Evolutionary conservation across 2,329 filamentous ascomycete species (phyloP), one percentile per base, ranked within the genome.

Genomic region (Xylariales sp.): DNA sequence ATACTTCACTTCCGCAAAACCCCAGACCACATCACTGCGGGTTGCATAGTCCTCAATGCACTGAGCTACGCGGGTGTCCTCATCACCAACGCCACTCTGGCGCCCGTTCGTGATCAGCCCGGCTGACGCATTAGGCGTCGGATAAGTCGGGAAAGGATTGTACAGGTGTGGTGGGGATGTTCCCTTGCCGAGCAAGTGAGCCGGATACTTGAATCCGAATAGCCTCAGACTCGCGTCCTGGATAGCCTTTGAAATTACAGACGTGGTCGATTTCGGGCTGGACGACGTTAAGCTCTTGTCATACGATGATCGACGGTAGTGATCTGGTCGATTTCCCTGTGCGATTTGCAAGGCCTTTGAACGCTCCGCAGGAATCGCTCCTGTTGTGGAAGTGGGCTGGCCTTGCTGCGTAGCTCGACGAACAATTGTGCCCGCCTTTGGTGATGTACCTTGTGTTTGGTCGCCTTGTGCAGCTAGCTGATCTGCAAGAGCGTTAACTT

Each of bases 1-100:
- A 64, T 94, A 96, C 63, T 98, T 98, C 56, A 98, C 91, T 64
- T 98, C 91, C 5, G 93, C 93, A 62, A 98, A 97, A 4, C 91
- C 90, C 59, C 90, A 98, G 3, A 98, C 90, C 31, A 96, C 93
- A 59, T 98, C 90, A 56, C 90, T 96, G 27, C 90, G 77, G 21
- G 89, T 93, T 2, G 93, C 93, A 47, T 88, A 84, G 51, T 97
- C 90, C 59, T 98, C 91, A 40, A 97, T 89, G 30, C 79, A 76
- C 53, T 89, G 84, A 3, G 91, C 81, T 28, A 86, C 81, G 46
- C 78, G 79, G 13, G 75, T 71, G 56, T 97, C 93, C 54, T 96
- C 90, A 46, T 96, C 89, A 15, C 80, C 65, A 4, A 75, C 73
- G 4, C 67, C 61, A 24, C 68, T 72, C 15, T 74, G 70, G 54